Conservation (phyloP, 2,329 filamentous ascomycete species). For the Lachnellula hyalina region DNA sequence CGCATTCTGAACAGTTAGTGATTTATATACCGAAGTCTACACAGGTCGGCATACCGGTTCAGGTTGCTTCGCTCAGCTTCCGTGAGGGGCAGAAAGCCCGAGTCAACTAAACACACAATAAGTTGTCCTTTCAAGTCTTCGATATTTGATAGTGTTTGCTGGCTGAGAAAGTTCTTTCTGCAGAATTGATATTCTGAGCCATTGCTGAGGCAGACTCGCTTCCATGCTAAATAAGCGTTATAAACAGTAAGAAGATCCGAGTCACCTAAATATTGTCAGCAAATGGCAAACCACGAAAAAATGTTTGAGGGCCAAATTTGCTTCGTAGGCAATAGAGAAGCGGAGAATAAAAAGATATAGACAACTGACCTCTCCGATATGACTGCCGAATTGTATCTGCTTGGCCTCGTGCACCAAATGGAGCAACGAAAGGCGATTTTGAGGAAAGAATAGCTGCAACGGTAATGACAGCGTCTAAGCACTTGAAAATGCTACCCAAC, state of each 20-base stretch:
- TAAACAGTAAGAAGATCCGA: conserved; percentile 91
- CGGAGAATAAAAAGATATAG: not conserved
- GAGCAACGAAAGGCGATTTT: conserved; percentile 87
- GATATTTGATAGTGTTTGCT: conserved; percentile 85
- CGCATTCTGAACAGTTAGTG: conserved; percentile 41
- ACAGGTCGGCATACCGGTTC: conserved; percentile 39
- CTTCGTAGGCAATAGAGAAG: not conserved
- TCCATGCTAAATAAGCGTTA: conserved; percentile 90
- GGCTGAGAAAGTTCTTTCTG: conserved; percentile 85
- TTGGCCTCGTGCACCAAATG: conserved; percentile 77
- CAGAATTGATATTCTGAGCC: conserved; percentile 85
- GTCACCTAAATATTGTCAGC: conserved; percentile 69
- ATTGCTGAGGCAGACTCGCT: conserved; percentile 65
- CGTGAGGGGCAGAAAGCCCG: conserved; percentile 73
- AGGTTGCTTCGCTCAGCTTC: conserved; percentile 66
- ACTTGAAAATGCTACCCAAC: conserved; percentile 80
- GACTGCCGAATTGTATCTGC: conserved; percentile 72
- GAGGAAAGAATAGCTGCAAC: conserved; percentile 90
- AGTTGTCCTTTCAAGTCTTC: conserved; percentile 95
- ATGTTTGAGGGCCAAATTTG: too few species aligned
- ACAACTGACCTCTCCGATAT: conserved; percentile 60
- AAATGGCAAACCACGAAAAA: not conserved
- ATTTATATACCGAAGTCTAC: not conserved
- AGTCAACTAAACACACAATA: conserved; percentile 76
- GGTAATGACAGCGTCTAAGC: conserved; percentile 85